Evolutionary conservation across 2,329 filamentous ascomycete genomes (phyloP).

Genomic region (Colletotrichum simmondsii): DNA sequence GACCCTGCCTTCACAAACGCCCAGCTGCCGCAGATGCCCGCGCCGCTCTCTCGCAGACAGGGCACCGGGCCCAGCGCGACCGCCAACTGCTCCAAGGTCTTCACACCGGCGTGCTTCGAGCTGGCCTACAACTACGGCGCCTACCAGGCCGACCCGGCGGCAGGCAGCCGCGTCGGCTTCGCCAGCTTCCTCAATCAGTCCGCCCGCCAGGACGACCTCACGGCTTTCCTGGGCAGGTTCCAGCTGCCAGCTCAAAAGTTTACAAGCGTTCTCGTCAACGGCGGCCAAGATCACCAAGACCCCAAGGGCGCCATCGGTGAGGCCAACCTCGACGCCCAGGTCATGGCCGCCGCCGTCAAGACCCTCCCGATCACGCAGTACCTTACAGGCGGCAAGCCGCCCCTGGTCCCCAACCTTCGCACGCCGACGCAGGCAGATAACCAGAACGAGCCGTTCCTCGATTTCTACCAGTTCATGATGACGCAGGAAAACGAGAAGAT

Average conservation of each 20-base stretch:
- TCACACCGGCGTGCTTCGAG: slow-evolving; percentile 60
- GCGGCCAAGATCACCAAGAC: slow-evolving; percentile 52
- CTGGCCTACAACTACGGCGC: slow-evolving; percentile 59
- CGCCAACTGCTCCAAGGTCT: slow-evolving; percentile 41
- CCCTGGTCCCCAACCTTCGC: slow-evolving; percentile 44
- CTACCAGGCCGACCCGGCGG: slow-evolving; percentile 54
- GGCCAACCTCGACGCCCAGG: slow-evolving; percentile 72
- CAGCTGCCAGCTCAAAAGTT: slow-evolving; percentile 57
- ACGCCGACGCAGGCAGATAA: slow-evolving; percentile 47
- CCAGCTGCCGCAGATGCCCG: background rate
- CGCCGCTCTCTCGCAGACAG: slow-evolving; percentile 13
- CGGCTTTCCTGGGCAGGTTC: slow-evolving; percentile 46
- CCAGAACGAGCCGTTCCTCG: slow-evolving; percentile 75
- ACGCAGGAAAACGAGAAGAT: slow-evolving; percentile 60
- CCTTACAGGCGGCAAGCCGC: slow-evolving; percentile 40
- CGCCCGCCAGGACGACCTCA: slow-evolving; percentile 58
- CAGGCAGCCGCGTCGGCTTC: slow-evolving; percentile 61
- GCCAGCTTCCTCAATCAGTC: slow-evolving; percentile 63
- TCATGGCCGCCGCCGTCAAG: slow-evolving; percentile 67
- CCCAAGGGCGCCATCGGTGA: slow-evolving; percentile 55
- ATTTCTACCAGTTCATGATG: slow-evolving; percentile 70
- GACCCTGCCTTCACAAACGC: slow-evolving; percentile 25
- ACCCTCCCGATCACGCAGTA: slow-evolving; percentile 40
- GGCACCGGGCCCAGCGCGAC: slow-evolving; percentile 35
- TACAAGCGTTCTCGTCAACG: slow-evolving; percentile 51